These are phyloP conservation scores for Erysimum cheiri DNA, from an alignment of 441 rosid genomes.

Conservation along the genomic window DNA sequence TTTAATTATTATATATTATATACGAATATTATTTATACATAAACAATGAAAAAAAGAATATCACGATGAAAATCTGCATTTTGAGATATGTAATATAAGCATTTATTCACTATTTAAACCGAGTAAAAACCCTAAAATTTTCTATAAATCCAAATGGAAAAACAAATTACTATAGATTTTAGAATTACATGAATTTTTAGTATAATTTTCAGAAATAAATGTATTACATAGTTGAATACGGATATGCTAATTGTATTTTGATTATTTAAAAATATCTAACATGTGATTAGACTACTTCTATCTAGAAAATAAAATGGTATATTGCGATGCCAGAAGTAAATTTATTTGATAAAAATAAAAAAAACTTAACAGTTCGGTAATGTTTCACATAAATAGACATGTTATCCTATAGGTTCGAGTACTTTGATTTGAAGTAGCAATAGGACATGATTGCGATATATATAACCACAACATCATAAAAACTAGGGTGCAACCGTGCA, in stretches of 20 bases:
- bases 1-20: too few species aligned
- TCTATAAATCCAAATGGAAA: too few species aligned
- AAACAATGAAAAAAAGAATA: not conserved
- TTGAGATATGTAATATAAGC: too few species aligned
- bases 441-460: constrained; percentile 24
- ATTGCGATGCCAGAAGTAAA: too few species aligned
- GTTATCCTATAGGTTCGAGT: not conserved
- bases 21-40: too few species aligned
- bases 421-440: not conserved
- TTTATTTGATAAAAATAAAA: not conserved
- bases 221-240: too few species aligned
- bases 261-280: not conserved
- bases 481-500: constrained; percentile 28
- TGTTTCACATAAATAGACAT: constrained; percentile 12
- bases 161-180: too few species aligned
- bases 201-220: too few species aligned
- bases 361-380: not conserved
- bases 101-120: too few species aligned
- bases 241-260: too few species aligned
- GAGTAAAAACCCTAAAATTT: too few species aligned
- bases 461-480: constrained; percentile 17
- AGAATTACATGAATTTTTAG: not conserved
- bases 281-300: not conserved
- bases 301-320: not conserved
- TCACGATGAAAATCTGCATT: not conserved